A percentile compares a stretch with the other conserved stretches of the same genome.
Evolutionary conservation across 352 stramenopile species (phyloP).

Genomic region (Poterioochromonas sp.): DNA sequence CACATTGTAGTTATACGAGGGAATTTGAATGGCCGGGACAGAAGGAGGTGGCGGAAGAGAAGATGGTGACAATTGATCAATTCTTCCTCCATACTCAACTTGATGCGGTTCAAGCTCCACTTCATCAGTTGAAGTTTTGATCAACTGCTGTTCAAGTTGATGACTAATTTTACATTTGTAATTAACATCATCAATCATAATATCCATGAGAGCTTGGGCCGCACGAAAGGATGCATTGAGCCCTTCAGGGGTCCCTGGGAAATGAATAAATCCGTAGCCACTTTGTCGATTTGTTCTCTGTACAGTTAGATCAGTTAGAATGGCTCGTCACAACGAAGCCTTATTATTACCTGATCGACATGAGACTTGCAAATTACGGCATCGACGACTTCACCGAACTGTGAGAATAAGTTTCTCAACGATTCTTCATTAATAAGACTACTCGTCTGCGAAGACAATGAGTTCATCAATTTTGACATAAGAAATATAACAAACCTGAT

Average conservation of each 20-base stretch:
- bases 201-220: neutral
- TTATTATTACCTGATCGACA: neutral
- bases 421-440: neutral
- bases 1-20: neutral
- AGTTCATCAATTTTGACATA: neutral
- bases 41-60: neutral
- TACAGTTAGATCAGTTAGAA: neutral
- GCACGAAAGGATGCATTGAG: neutral
- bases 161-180: slow-evolving; percentile 10
- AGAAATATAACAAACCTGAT: neutral
- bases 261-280: slow-evolving; percentile 25
- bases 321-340: neutral
- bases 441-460: neutral
- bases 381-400: slow-evolving; percentile 4
- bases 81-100: no score
- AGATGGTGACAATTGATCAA: neutral
- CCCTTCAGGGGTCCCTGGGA: neutral
- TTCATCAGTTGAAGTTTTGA: neutral
- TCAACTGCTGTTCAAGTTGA: neutral
- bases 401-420: neutral
- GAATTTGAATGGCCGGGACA: neutral
- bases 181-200: slow-evolving; percentile 10
- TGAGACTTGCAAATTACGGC: neutral
- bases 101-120: neutral
- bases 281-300: neutral